These are phyloP conservation scores for Entomortierella parvispora DNA, from an alignment of 192 early-diverging fungal species.

Conservation along the genomic window DNA sequence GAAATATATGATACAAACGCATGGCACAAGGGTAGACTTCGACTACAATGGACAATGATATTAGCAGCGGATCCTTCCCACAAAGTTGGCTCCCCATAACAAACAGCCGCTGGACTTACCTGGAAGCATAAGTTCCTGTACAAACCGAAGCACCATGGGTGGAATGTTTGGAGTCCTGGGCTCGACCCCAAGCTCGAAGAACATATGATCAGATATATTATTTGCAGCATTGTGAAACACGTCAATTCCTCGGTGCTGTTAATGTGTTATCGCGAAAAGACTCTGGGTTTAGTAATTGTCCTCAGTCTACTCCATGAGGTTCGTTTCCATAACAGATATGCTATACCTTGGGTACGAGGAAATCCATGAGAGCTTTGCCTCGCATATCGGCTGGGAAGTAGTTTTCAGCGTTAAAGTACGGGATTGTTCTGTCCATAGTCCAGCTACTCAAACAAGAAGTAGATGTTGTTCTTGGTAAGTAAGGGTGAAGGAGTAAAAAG, in stretches of 20 bases:
- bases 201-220: not conserved
- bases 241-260: not conserved
- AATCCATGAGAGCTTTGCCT: not conserved
- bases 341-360: not conserved
- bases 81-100: too few relatives aligned
- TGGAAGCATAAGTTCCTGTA: constrained; percentile 38
- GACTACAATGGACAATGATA: constrained; percentile 8
- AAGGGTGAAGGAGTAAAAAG: too few relatives aligned
- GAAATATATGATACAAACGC: not conserved
- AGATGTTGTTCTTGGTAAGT: too few relatives aligned
- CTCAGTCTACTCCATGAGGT: too few relatives aligned
- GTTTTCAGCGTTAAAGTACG: constrained; percentile 13
- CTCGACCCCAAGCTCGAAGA: not conserved
- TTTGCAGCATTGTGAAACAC: not conserved
- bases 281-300: too few relatives aligned
- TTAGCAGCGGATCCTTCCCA: too few relatives aligned
- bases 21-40: constrained; percentile 29
- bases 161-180: constrained; percentile 6
- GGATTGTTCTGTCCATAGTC: constrained; percentile 18
- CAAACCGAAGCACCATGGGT: constrained; percentile 26
- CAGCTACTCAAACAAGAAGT: too few relatives aligned
- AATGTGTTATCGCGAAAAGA: not conserved
- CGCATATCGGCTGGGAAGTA: constrained; percentile 20
- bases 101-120: constrained; percentile 23
- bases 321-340: not conserved